These are phyloP conservation scores for Apophysomyces elegans DNA, from an alignment of 371 early-diverging fungal genomes.

Conservation along the genomic window DNA sequence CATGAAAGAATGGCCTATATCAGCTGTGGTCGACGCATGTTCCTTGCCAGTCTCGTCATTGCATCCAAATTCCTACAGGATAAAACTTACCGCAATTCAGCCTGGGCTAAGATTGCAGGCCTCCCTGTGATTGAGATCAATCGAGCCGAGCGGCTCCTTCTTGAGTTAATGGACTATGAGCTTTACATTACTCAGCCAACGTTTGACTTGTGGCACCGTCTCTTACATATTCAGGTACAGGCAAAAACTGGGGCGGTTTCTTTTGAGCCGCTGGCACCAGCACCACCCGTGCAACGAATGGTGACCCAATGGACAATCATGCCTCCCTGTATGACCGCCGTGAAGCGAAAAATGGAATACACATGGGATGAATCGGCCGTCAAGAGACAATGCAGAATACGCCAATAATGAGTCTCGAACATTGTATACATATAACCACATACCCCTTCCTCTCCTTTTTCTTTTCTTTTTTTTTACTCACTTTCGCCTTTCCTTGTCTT, in stretches of 20 bases:
- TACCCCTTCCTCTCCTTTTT: no score
- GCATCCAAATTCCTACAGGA: constrained; percentile 79
- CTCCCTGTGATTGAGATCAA: constrained; percentile 73
- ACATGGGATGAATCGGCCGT: background rate
- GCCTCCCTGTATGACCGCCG: background rate
- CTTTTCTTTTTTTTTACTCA: no score
- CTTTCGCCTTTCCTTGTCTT: no score
- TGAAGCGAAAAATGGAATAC: background rate
- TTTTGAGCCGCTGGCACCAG: background rate
- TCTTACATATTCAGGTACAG: constrained; percentile 56
- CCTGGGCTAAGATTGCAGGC: constrained; percentile 79
- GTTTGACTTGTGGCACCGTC: constrained; percentile 69
- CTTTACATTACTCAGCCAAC: constrained; percentile 66
- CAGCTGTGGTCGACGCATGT: constrained; percentile 74
- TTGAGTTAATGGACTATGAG: constrained; percentile 68
- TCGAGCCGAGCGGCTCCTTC: constrained; percentile 71
- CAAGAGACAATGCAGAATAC: constrained; percentile 2
- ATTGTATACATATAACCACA: background rate
- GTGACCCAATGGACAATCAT: constrained; percentile 4
- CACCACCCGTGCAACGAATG: constrained; percentile 1
- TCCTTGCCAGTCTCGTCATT: constrained; percentile 69
- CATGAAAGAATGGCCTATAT: constrained; percentile 43
- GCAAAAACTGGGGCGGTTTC: constrained; percentile 22
- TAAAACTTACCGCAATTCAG: constrained; percentile 75
- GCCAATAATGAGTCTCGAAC: background rate